phyloP scores from a whole-genome alignment of 2,329 filamentous ascomycete species.

The Pseudogymnoascus verrucosus region DNA sequence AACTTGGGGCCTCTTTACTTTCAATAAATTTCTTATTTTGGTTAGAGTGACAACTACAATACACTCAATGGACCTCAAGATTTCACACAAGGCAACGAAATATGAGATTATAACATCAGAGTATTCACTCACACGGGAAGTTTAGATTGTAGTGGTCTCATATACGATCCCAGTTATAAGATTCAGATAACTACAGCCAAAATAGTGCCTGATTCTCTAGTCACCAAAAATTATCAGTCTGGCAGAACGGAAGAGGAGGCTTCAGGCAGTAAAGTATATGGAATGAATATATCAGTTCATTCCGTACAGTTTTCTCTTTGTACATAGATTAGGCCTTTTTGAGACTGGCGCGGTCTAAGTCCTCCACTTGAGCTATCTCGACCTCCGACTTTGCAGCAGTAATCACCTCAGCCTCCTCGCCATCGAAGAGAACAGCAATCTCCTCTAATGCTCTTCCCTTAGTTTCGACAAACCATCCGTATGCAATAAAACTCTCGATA shows the following conservation, averaged over 20 bases:
- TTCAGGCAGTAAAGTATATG: background rate
- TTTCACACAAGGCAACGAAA: background rate
- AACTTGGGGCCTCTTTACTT: background rate
- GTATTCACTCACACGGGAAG: background rate
- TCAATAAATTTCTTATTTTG: background rate
- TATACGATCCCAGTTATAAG: background rate
- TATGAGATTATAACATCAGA: background rate
- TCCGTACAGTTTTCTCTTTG: background rate
- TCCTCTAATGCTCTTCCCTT: conserved; percentile 10
- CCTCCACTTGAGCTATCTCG: background rate
- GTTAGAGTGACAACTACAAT: background rate
- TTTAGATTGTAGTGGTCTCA: background rate
- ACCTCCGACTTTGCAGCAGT: background rate
- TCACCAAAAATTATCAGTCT: background rate
- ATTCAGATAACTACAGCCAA: background rate
- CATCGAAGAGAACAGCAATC: conserved; percentile 11
- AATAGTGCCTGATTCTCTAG: background rate
- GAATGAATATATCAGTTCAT: background rate
- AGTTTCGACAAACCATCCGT: conserved; percentile 12
- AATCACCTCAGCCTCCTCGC: conserved; percentile 8
- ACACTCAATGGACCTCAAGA: background rate
- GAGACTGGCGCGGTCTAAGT: background rate
- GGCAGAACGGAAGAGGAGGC: background rate
- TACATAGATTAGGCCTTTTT: background rate
- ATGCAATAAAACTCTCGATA: conserved; percentile 11